A percentile compares a stretch with the other conserved stretches of the same genome.
Evolutionary conservation across 2,329 filamentous ascomycete species (phyloP).

Genomic region (Emergomyces pasteurianus): DNA sequence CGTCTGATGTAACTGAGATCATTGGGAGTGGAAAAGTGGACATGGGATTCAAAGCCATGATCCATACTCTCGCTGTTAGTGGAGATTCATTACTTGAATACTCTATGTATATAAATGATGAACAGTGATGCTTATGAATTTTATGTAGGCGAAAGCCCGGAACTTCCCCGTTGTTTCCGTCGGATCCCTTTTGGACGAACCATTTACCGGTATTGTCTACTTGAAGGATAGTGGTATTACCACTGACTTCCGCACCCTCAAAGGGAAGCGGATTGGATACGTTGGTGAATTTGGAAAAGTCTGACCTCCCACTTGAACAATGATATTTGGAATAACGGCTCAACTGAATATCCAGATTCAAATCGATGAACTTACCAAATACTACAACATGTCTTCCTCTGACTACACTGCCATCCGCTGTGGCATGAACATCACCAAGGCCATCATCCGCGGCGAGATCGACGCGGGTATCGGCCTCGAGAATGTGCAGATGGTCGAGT

Average conservation of each 20-base stretch:
- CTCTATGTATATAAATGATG: not conserved
- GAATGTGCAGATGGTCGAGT: constrained; percentile 74
- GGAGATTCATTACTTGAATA: not conserved
- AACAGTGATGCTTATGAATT: not conserved
- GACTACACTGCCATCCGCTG: constrained; percentile 69
- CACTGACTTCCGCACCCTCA: constrained; percentile 60
- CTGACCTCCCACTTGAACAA: not conserved
- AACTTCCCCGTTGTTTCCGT: constrained; percentile 61
- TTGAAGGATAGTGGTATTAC: constrained; percentile 64
- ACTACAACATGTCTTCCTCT: constrained; percentile 60
- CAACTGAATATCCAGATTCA: constrained; percentile 48
- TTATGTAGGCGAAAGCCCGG: constrained; percentile 55
- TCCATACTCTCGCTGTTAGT: constrained; percentile 60
- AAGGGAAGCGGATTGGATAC: constrained; percentile 66
- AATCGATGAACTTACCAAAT: constrained; percentile 65
- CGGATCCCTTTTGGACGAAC: constrained; percentile 64
- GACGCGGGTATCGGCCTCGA: constrained; percentile 67
- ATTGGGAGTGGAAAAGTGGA: constrained; percentile 66
- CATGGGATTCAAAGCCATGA: constrained; percentile 75
- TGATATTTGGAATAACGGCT: not conserved
- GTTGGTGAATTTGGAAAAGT: constrained; percentile 67
- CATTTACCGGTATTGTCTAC: constrained; percentile 69
- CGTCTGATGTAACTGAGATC: constrained; percentile 71
- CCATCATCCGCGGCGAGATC: constrained; percentile 60
- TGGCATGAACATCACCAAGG: constrained; percentile 70